Conservation (phyloP, 2,329 filamentous ascomycete species). For the Daldinia sp. region DNA sequence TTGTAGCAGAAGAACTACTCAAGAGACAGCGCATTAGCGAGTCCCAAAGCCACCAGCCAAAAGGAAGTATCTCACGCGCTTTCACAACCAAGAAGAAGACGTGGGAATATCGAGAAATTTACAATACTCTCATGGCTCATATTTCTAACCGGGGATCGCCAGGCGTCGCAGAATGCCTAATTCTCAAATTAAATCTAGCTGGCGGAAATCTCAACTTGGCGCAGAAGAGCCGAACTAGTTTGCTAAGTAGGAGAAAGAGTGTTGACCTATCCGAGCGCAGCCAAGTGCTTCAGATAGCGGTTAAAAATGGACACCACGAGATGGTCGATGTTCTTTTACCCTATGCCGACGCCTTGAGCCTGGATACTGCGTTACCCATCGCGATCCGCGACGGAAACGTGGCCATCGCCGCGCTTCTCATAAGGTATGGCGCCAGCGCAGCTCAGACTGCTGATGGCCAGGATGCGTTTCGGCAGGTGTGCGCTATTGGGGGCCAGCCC, state of each 20-base stretch:
- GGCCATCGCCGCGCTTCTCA: conserved; percentile 56
- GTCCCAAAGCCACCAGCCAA: conserved; percentile 48
- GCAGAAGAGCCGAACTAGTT: conserved; percentile 56
- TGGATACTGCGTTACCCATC: conserved; percentile 59
- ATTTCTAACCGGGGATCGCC: conserved; percentile 59
- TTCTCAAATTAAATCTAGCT: conserved; percentile 57
- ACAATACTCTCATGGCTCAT: conserved; percentile 59
- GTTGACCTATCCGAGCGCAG: conserved; percentile 60
- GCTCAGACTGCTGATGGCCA: conserved; percentile 59
- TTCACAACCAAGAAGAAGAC: conserved; percentile 59
- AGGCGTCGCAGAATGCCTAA: conserved; percentile 64
- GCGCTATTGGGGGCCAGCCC: conserved; percentile 54
- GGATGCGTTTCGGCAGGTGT: conserved; percentile 62
- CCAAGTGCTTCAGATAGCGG: conserved; percentile 59
- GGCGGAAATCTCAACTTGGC: conserved; percentile 61
- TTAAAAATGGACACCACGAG: conserved; percentile 59
- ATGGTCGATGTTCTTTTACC: conserved; percentile 63
- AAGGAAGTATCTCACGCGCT: conserved; percentile 53
- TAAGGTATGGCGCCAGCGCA: conserved; percentile 60
- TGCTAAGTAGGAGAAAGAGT: conserved; percentile 60
- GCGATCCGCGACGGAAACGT: conserved; percentile 57
- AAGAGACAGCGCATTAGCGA: conserved; percentile 53
- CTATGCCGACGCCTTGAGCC: conserved; percentile 59
- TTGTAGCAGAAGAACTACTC: conserved; percentile 62
- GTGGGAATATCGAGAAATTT: conserved; percentile 62